phyloP scores from a whole-genome alignment of 148 eudicot species.

The Heliosperma pusillum region DNA sequence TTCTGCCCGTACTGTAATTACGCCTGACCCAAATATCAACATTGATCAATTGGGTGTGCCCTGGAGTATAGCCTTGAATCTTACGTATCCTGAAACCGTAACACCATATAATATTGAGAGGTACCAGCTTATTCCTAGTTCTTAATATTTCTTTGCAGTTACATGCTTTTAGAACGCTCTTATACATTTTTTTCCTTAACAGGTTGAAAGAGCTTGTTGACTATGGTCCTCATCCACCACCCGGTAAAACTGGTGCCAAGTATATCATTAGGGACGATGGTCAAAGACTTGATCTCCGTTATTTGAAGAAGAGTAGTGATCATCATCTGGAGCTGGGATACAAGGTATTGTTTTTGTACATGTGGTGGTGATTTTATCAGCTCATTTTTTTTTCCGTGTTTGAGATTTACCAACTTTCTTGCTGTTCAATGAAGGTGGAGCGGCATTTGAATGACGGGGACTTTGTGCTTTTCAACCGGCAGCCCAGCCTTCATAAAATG shows the following conservation, averaged over 20 bases:
- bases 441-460: slow-evolving; percentile 96
- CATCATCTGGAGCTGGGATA: slow-evolving; percentile 95
- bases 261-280: slow-evolving; percentile 98
- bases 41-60: slow-evolving; percentile 97
- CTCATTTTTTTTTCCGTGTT: not conserved
- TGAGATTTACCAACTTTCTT: slow-evolving; percentile 5
- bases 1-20: slow-evolving; percentile 99
- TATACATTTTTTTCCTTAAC: slow-evolving; percentile 11
- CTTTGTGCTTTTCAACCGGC: slow-evolving; percentile 92
- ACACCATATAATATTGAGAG: slow-evolving; percentile 98
- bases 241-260: slow-evolving; percentile 99
- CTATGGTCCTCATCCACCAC: slow-evolving; percentile 98
- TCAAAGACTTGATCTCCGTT: slow-evolving; percentile 98
- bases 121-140: slow-evolving; percentile 23
- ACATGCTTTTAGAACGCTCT: not conserved
- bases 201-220: slow-evolving; percentile 99
- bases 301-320: slow-evolving; percentile 95
- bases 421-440: slow-evolving; percentile 63
- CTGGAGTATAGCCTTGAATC: slow-evolving; percentile 97
- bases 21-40: slow-evolving; percentile 95
- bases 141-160: not conserved
- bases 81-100: slow-evolving; percentile 96
- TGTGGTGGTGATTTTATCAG: not conserved
- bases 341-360: slow-evolving; percentile 41
- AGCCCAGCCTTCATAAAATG: slow-evolving; percentile 99